Evolutionary conservation across 306 rosid species (phyloP), one percentile per base, ranked within the genome.

Genomic region (Adenanthera pavonina): DNA sequence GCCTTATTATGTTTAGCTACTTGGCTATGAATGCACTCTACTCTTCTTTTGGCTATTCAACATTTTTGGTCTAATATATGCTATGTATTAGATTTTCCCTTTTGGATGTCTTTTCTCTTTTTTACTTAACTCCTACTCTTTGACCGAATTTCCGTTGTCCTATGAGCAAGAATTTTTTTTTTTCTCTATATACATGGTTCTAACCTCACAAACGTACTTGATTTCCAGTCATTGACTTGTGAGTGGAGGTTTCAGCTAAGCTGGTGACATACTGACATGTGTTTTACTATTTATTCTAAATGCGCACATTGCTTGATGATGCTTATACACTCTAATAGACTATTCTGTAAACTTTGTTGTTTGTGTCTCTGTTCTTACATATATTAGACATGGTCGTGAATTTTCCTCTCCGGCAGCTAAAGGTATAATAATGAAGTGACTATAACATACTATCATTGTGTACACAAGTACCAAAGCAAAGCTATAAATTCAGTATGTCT

Each of bases 181-280:
- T 33, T 81, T 85, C 74, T 78, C 61, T 60, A 60, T 40, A 46
- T 33, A 15, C 62, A 20, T 65, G 72, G 75, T 77, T 54, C 38
- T n/a, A 43, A 80, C 57, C 17, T 30, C 65, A 64, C 46, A 78
- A 57, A 20, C 77, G 10, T 43, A 25, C 70, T 64, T 70, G 25
- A 47, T 76, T 65, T 69, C 48, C 35, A 12, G 38, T 60, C 38
- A 51, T 71, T 48, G 60, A 62, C 71, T 51, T 44, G 35, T 48
- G 35, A 83, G 61, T 13, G 47, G 62, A 53, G 76, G 70, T 67
- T 7, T 61, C 40, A 52, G 78, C 57, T 70, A 17, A 3, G n/a
- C 41, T 61, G 68, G 40, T 59, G 56, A 69, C 57, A 56, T 25
- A 25, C 30, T 25, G 30, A 25, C 30, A 25, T 25, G 30, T 9